These are phyloP conservation scores for Spinacia oleracea DNA, from an alignment of 179 eudicot species.

Conservation along the genomic window DNA sequence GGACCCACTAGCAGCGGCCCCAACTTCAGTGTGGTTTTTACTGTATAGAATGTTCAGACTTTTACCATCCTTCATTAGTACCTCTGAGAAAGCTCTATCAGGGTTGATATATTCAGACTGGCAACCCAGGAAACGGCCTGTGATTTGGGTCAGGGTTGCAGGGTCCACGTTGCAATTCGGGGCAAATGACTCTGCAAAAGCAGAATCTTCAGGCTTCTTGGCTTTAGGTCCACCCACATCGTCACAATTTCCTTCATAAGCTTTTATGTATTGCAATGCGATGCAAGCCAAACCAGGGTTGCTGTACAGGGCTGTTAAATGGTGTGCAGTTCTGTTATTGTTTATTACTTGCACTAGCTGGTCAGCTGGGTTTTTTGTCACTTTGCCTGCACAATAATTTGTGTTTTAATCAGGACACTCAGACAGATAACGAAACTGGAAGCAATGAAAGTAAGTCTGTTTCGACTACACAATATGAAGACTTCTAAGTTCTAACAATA, in stretches of 20 bases:
- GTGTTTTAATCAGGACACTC: neutral
- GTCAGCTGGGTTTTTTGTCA: slow-evolving; percentile 83
- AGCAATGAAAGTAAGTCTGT: neutral
- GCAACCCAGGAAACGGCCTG: slow-evolving; percentile 90
- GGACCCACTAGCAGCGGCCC: slow-evolving; percentile 88
- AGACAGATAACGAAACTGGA: neutral
- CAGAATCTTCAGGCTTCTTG: slow-evolving; percentile 67
- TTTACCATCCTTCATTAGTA: slow-evolving; percentile 59
- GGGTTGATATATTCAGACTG: slow-evolving; percentile 65
- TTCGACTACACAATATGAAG: neutral
- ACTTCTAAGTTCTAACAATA: neutral
- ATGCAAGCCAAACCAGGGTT: slow-evolving; percentile 88
- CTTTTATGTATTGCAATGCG: slow-evolving; percentile 90
- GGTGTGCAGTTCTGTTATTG: slow-evolving; percentile 68
- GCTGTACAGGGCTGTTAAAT: slow-evolving; percentile 50
- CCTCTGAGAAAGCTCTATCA: slow-evolving; percentile 56
- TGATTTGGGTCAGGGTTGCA: slow-evolving; percentile 59
- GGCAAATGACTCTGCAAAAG: slow-evolving; percentile 73
- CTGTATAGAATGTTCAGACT: slow-evolving; percentile 69
- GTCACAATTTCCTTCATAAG: slow-evolving; percentile 67
- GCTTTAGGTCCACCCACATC: slow-evolving; percentile 68
- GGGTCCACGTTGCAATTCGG: slow-evolving; percentile 72
- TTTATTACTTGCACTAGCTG: slow-evolving; percentile 62
- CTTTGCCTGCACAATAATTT: slow-evolving; percentile 39
- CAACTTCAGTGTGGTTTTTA: slow-evolving; percentile 84